Percentiles rank a stretch among this genome's conserved stretches.
Evolutionary conservation across 495 filamentous ascomycete species (phyloP).

Genomic region (Neurospora hispaniola): DNA sequence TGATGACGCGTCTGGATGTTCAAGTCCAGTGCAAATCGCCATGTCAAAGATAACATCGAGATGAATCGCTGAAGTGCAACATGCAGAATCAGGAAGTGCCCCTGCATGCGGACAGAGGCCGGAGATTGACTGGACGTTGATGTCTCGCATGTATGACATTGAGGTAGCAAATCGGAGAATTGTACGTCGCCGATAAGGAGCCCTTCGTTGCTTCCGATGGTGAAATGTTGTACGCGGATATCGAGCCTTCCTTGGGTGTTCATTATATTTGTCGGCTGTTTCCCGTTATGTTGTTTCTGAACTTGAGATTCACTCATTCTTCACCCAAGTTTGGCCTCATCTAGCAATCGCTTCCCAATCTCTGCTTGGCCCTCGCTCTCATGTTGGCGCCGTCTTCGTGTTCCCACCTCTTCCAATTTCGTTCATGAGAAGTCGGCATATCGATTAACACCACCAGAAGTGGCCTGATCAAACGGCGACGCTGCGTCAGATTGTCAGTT

Average conservation of each 20-base stretch:
- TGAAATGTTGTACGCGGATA: background rate
- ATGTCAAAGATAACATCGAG: background rate
- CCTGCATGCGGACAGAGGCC: background rate
- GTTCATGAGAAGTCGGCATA: background rate
- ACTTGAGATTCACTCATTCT: background rate
- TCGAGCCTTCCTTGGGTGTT: background rate
- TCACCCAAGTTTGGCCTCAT: background rate
- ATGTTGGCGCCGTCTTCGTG: background rate
- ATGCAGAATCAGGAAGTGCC: background rate
- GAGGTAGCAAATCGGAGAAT: background rate
- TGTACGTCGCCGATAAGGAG: background rate
- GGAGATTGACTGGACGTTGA: background rate
- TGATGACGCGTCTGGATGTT: background rate
- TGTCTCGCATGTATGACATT: background rate
- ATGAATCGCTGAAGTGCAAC: background rate
- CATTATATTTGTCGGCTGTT: background rate
- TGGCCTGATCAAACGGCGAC: background rate
- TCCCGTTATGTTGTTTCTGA: background rate
- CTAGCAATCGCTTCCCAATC: background rate
- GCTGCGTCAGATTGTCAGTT: background rate
- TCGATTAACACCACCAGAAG: background rate
- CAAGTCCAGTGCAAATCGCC: background rate
- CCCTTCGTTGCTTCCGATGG: background rate
- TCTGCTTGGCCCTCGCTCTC: background rate
- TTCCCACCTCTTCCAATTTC: background rate